Conservation (phyloP, 2,329 filamentous ascomycete genomes). For the Cytospora schulzeri region DNA sequence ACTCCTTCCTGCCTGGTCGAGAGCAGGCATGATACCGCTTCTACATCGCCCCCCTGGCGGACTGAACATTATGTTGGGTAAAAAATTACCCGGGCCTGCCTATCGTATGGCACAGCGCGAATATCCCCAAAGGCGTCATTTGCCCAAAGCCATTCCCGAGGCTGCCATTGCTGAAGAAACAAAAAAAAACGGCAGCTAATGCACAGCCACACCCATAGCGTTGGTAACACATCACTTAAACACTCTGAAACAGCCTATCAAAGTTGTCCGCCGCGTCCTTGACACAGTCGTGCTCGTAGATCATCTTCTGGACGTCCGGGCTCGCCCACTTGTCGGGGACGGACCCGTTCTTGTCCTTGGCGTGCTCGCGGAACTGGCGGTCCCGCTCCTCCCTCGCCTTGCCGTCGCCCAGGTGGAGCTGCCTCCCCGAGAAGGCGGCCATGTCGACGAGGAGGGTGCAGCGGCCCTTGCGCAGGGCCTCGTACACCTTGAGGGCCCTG, state of each 20-base stretch:
- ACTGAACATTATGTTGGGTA: too few relatives aligned
- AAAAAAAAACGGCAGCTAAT: not conserved
- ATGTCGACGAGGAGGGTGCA: conserved; percentile 55
- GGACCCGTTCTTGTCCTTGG: conserved; percentile 47
- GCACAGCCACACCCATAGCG: not conserved
- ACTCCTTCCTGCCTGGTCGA: too few relatives aligned
- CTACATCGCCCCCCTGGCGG: too few relatives aligned
- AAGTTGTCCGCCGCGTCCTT: conserved; percentile 56
- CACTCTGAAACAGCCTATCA: conserved; percentile 46
- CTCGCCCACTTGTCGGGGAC: conserved; percentile 72
- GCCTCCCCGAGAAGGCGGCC: conserved; percentile 54
- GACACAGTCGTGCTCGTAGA: conserved; percentile 66
- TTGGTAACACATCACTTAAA: not conserved
- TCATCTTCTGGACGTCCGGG: conserved; percentile 67
- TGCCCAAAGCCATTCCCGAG: too few relatives aligned
- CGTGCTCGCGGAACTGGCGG: conserved; percentile 55
- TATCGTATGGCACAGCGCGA: too few relatives aligned
- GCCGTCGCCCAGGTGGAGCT: conserved; percentile 60
- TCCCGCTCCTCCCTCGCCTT: conserved; percentile 62
- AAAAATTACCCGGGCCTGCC: too few relatives aligned
- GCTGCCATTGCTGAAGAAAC: too few relatives aligned
- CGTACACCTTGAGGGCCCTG: conserved; percentile 56
- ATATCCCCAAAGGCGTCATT: too few relatives aligned
- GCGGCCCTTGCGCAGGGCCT: conserved; percentile 58
- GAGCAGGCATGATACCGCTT: too few relatives aligned